Conservation (phyloP, 2,329 filamentous ascomycete species). For the Dendryphion nanum region DNA sequence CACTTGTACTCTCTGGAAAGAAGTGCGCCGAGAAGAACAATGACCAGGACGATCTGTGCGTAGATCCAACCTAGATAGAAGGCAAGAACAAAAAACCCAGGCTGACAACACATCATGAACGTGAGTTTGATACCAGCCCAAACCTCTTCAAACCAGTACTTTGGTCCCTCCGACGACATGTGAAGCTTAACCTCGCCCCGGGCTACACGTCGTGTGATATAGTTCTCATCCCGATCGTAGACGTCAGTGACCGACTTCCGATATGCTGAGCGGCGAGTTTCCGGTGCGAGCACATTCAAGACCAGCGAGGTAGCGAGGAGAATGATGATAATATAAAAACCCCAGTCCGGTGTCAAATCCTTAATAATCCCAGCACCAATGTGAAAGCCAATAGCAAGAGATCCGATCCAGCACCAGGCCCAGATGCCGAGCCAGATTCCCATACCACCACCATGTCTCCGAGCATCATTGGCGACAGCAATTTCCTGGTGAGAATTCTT, state of each 20-base stretch:
- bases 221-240: constrained; percentile 47
- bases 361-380: constrained; percentile 70
- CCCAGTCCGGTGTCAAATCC: constrained; percentile 63
- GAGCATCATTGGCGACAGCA: constrained; percentile 65
- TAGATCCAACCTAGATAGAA: constrained; percentile 79
- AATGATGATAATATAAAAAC: constrained; percentile 71
- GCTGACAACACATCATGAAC: constrained; percentile 69
- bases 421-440: constrained; percentile 65
- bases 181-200: constrained; percentile 77
- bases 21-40: constrained; percentile 69
- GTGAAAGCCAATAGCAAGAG: constrained; percentile 69
- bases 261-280: constrained; percentile 68
- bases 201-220: constrained; percentile 56
- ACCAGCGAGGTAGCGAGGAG: constrained; percentile 64
- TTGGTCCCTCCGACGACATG: constrained; percentile 67
- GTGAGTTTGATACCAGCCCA: constrained; percentile 67
- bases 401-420: constrained; percentile 75
- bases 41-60: constrained; percentile 70
- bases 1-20: constrained; percentile 67
- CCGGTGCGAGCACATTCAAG: constrained; percentile 69
- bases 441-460: constrained; percentile 74
- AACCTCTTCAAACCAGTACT: constrained; percentile 75
- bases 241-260: constrained; percentile 65
- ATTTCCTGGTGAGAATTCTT: constrained; percentile 70
- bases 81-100: constrained; percentile 69